Evolutionary conservation across 1,139 yeast genomes (phyloP).

Genomic region (Yamadazyma atlantica): DNA sequence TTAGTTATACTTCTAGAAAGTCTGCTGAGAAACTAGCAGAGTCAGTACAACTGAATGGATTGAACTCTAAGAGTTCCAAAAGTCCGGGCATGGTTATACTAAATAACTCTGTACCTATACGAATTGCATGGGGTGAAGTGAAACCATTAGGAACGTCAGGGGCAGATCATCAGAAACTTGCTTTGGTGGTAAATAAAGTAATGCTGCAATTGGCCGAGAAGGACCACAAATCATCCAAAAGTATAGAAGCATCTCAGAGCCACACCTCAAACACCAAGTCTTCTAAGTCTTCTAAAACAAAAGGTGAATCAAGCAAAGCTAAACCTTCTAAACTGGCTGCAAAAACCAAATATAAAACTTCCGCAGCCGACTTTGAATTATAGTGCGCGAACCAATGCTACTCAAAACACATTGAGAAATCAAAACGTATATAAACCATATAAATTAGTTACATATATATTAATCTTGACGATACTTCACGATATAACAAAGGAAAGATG

Average conservation of each 20-base stretch:
- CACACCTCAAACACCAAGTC: too few species aligned
- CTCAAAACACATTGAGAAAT: too few species aligned
- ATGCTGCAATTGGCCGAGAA: constrained; percentile 54
- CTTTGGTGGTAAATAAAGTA: constrained; percentile 56
- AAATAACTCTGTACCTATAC: constrained; percentile 43
- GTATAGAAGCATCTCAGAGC: too few species aligned
- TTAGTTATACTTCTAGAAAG: constrained; percentile 48
- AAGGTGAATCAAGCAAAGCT: too few species aligned
- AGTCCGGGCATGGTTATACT: constrained; percentile 39
- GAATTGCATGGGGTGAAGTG: constrained; percentile 69
- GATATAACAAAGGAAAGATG: too few species aligned
- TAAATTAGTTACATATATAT: too few species aligned
- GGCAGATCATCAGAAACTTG: constrained; percentile 52
- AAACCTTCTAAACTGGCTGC: not conserved
- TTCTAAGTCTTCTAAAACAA: too few species aligned
- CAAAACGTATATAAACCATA: too few species aligned
- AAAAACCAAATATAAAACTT: constrained; percentile 14
- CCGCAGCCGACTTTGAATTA: constrained; percentile 7
- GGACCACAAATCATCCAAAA: constrained; percentile 18
- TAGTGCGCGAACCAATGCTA: too few species aligned
- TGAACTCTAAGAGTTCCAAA: constrained; percentile 21
- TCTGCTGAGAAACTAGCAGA: constrained; percentile 58
- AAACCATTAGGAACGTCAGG: constrained; percentile 46
- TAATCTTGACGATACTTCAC: too few species aligned
- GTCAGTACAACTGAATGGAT: constrained; percentile 27